Base-by-base conservation (phyloP, 176 grass and related monocot genomes). In the Carex myosuroides region DNA sequence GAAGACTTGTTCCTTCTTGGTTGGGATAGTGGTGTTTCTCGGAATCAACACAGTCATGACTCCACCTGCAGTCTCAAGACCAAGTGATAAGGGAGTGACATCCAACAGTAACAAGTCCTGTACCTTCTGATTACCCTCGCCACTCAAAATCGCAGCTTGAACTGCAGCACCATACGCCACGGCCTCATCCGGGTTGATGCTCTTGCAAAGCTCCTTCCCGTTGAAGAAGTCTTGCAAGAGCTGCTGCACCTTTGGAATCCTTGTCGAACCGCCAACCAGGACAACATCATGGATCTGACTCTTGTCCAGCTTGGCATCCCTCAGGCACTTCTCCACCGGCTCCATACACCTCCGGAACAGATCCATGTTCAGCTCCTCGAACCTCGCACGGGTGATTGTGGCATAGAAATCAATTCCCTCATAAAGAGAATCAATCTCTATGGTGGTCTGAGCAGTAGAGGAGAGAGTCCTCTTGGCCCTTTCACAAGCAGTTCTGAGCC, bases 111-210 rank as follows among this genome's bases (percentile, higher is more conserved):
- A 87, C 57, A 97, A 64, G 60, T 94, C 94, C 79, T 88, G 85
- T 67, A 94, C 88, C 83, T 76, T 92, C 90, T 94, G 58, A 17
- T 94, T 90, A 13, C 90, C 94, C 67, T 94, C 90, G 55, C 92
- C 92, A 46, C 90, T 92, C 50, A 97, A 79, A 64, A 90, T 92
- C 5, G 94, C 90, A 0, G 94, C 94, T 73, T 94, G 88, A 1
- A 97, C 90, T 0, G 94, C 88, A 53, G 92, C 94, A 5, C 92
- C 94, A 50, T 92, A 94, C 0, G 94, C 92, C 0, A 97, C 94
- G 14, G 94, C 94, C 87, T 97, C 94, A 16, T 97, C 94, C 1
- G 94, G 94, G 78, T 97, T 97, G 86, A 94, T 97, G 86, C 86
- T 94, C 87, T 91, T 94, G 86, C 94, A 97, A 7, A 97, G 88